Evolutionary conservation across 495 filamentous ascomycete species (phyloP).

Genomic region (Barbatosphaeria neglecta): DNA sequence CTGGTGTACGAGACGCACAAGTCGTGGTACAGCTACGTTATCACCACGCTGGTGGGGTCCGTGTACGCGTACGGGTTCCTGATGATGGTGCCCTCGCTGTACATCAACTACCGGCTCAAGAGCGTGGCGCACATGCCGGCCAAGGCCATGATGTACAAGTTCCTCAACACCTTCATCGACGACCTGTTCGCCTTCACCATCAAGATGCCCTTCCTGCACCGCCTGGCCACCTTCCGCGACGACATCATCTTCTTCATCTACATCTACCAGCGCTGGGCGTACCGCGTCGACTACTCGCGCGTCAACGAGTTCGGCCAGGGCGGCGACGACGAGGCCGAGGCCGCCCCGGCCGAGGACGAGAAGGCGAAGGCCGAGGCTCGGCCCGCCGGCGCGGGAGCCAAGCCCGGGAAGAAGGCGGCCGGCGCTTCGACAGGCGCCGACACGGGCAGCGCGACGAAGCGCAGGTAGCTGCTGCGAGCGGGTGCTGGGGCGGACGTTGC

Average conservation of each 20-base stretch:
- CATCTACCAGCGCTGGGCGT: conserved; percentile 88
- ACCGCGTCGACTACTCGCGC: conserved; percentile 82
- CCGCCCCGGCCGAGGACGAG: conserved; percentile 24
- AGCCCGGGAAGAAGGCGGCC: conserved; percentile 8
- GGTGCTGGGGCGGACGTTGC: no score
- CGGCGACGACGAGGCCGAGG: conserved; percentile 59
- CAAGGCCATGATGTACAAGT: conserved; percentile 95
- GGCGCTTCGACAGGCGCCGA: conserved; percentile 25
- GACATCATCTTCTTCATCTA: conserved; percentile 98
- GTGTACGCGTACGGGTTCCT: conserved; percentile 98
- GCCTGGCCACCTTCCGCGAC: conserved; percentile 87
- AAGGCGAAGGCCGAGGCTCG: conserved; percentile 13
- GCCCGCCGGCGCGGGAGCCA: conserved; percentile 3
- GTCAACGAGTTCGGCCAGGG: conserved; percentile 98
- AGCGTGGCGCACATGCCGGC: conserved; percentile 94
- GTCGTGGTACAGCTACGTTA: conserved; percentile 91
- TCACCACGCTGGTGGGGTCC: conserved; percentile 82
- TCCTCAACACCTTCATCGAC: conserved; percentile 64
- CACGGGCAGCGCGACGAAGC: conserved; percentile 34
- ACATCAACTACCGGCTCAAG: conserved; percentile 98
- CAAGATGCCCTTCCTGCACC: conserved; percentile 94
- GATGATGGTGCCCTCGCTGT: conserved; percentile 97
- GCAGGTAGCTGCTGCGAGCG: conserved; percentile 22
- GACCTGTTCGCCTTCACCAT: conserved; percentile 91
- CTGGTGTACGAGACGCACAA: conserved; percentile 92